These are phyloP conservation scores for Leishmania tropica DNA, from an alignment of 208 protist genomes.

Conservation along the genomic window DNA sequence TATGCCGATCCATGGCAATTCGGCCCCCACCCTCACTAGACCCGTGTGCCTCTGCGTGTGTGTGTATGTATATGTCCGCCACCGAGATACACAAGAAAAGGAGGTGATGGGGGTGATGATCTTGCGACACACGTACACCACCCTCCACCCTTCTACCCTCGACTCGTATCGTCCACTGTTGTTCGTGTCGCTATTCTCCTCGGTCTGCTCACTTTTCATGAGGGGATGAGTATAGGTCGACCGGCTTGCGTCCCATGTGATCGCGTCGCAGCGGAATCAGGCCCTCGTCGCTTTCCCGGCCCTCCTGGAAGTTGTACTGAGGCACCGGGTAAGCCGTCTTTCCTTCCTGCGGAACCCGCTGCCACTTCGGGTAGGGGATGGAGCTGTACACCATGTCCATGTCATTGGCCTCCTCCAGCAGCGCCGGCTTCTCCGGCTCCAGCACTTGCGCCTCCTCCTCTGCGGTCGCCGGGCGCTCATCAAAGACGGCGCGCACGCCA, in stretches of 20 bases:
- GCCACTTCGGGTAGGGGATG: slow-evolving; percentile 63
- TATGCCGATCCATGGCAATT: neutral
- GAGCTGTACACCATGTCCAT: slow-evolving; percentile 81
- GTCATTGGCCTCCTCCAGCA: slow-evolving; percentile 85
- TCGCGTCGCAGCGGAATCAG: slow-evolving; percentile 55
- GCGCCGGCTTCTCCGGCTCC: slow-evolving; percentile 50
- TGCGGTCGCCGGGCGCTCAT: slow-evolving; percentile 64
- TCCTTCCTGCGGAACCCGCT: slow-evolving; percentile 31
- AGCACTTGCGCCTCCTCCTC: slow-evolving; percentile 49
- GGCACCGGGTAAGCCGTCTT: slow-evolving; percentile 68
- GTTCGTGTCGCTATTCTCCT: neutral
- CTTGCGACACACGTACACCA: neutral
- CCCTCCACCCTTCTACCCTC: neutral
- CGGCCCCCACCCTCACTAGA: neutral
- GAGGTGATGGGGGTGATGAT: neutral
- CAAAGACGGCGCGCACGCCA: slow-evolving; percentile 85
- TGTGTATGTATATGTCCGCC: neutral
- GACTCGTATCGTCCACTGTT: neutral
- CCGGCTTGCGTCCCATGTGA: slow-evolving; percentile 37
- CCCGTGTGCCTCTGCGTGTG: neutral
- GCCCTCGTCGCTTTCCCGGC: slow-evolving; percentile 65
- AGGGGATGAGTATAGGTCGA: slow-evolving; percentile 32
- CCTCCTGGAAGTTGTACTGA: slow-evolving; percentile 73
- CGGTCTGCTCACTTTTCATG: slow-evolving; percentile 9
- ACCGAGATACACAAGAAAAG: neutral